Percentiles rank a stretch among this genome's conserved stretches.
Evolutionary conservation across 176 grass and related monocot species (phyloP).

Genomic region (Typha latifolia): DNA sequence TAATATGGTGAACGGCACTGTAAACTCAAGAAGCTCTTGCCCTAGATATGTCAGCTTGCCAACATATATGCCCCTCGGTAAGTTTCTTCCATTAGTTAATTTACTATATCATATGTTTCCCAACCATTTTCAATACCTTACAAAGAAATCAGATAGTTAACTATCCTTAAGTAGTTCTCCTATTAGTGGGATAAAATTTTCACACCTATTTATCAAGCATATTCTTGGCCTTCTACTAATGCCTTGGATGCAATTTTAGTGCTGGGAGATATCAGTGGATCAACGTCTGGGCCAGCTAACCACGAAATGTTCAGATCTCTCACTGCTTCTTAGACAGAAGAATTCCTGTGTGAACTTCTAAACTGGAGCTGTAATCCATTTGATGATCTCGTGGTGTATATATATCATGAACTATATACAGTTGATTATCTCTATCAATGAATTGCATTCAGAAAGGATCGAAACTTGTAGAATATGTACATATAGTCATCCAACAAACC

Average conservation of each 20-base stretch:
- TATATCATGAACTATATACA: too few species aligned
- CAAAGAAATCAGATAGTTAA: not conserved
- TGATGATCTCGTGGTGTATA: too few species aligned
- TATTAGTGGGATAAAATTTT: too few species aligned
- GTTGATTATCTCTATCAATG: too few species aligned
- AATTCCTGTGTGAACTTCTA: too few species aligned
- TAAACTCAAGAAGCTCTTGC: conserved; percentile 34
- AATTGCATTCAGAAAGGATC: too few species aligned
- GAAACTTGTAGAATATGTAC: too few species aligned
- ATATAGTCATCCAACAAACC: too few species aligned
- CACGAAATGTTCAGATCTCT: not conserved
- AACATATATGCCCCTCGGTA: conserved; percentile 47
- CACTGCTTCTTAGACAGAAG: not conserved
- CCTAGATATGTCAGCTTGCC: conserved; percentile 53
- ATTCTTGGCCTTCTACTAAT: not conserved
- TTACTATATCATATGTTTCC: not conserved
- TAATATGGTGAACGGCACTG: conserved; percentile 3
- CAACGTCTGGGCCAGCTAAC: not conserved
- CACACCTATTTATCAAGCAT: not conserved
- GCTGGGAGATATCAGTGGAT: not conserved
- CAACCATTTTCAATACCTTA: not conserved
- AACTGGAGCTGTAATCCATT: too few species aligned
- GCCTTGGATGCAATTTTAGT: conserved; percentile 4
- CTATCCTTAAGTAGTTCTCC: too few species aligned
- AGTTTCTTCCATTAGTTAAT: not conserved